Evolutionary conservation across 768 basidiomycete species (phyloP).

Genomic region (Leccinum obscurum): DNA sequence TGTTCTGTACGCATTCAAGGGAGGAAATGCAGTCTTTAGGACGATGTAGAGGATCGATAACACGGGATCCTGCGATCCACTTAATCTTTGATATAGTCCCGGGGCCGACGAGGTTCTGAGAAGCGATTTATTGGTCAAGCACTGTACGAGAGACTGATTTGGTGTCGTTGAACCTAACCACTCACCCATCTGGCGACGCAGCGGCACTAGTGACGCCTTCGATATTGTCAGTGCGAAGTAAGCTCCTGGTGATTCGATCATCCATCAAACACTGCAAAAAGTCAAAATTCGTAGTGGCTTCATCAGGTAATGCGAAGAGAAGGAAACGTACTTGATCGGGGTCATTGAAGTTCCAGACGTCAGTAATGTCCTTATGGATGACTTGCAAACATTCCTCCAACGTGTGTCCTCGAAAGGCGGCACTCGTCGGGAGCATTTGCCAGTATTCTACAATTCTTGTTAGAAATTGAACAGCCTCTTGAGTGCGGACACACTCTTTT

Average conservation of each 20-base stretch:
- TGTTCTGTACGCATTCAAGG: too few species aligned
- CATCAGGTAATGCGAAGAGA: background rate
- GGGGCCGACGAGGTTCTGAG: slow-evolving; percentile 2
- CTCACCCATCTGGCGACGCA: background rate
- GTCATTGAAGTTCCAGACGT: slow-evolving; percentile 16
- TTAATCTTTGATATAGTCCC: background rate
- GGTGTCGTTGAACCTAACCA: background rate
- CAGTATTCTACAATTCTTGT: slow-evolving; percentile 11
- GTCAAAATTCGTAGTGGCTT: background rate
- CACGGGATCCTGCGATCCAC: background rate
- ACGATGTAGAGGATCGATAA: too few species aligned
- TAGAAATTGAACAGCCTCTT: too few species aligned
- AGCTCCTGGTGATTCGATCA: background rate
- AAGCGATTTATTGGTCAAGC: background rate
- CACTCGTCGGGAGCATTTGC: slow-evolving; percentile 8
- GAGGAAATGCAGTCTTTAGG: too few species aligned
- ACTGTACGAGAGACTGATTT: background rate
- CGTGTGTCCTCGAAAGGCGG: slow-evolving; percentile 9
- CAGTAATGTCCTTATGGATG: slow-evolving; percentile 11
- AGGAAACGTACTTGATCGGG: slow-evolving; percentile 8
- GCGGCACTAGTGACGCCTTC: background rate
- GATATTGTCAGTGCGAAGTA: slow-evolving; percentile 8
- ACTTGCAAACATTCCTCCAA: slow-evolving; percentile 13
- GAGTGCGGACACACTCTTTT: too few species aligned
- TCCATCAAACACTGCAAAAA: slow-evolving; percentile 11